Evolutionary conservation across 176 grass and related monocot genomes (phyloP), one percentile per base, ranked within the genome.

Genomic region (Elaeis guineensis): DNA sequence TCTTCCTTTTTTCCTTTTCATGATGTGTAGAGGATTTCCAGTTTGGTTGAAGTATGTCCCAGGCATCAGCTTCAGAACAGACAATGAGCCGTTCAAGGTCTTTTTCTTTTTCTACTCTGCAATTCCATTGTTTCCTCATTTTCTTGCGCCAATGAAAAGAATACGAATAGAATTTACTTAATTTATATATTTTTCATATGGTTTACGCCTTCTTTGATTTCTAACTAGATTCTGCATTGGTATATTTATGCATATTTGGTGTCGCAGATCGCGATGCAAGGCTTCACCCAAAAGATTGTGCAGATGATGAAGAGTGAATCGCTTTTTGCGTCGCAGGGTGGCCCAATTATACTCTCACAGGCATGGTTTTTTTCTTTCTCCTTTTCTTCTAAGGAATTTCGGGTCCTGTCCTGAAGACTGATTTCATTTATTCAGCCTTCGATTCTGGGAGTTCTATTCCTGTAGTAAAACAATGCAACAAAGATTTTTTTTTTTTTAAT

Each of bases 41-140:
- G 93, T 98, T 65, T 98, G 93, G 93, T 65, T 98, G 56, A 98
- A 98, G 60, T 98, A 98, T 81, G 76, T 92, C 58, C 93, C 88
- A 54, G 93, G 93, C 61, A 92, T 98, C 77, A 92, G 88, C 73
- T 97, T 97, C 67, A 91, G 93, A 73, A 97, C 87, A 20, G 93
- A 97, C 67, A 97, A 97, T 49, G 87, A 81, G 28, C 93, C 93
- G 51, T 97, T 97, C 65, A 97, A 97, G 93, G 93, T 97, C 7
- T 44, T 2, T 54, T 25, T 70, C 53, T 25, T 72, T 30, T 23
- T 28, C 1, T 72, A 14, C 49, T 9, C 22, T 16, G 19, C 19
- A 20, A 15, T 12, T 21, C 5, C 21, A 28, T 21, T 1, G 16
- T 67, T 39, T 30, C 54, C 51, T 67, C 16, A 16, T 32, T 21